These are phyloP conservation scores for Euphrasia arctica DNA, from an alignment of 305 asterid species.

Conservation along the genomic window DNA sequence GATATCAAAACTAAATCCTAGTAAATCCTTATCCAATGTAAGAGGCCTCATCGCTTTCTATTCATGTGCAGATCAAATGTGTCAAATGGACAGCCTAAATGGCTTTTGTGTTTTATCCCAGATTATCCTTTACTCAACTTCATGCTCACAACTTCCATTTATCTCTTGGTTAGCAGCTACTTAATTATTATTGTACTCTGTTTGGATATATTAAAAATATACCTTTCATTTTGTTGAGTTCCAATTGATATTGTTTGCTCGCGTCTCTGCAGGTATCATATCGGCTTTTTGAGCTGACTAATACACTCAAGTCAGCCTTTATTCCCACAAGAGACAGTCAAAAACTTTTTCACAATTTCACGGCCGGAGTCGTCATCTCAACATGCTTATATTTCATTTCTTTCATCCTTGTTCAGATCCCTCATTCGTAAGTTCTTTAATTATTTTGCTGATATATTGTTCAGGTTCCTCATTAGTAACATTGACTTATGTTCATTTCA, in stretches of 20 bases:
- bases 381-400: constrained; percentile 59
- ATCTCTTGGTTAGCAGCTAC: constrained; percentile 59
- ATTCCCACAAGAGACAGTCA: constrained; percentile 71
- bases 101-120: constrained; percentile 88
- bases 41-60: constrained; percentile 20
- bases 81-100: constrained; percentile 97
- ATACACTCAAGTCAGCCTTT: constrained; percentile 74
- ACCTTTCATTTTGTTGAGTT: constrained; percentile 7
- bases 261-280: constrained; percentile 57
- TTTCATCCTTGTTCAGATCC: constrained; percentile 69
- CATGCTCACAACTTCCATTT: constrained; percentile 87
- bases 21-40: too few relatives aligned
- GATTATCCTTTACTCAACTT: constrained; percentile 96
- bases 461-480: too few relatives aligned
- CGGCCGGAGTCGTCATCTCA: constrained; percentile 63
- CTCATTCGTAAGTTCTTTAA: constrained; percentile 53
- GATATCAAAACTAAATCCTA: not conserved
- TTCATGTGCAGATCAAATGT: constrained; percentile 64
- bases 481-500: constrained; percentile 8
- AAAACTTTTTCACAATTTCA: constrained; percentile 59
- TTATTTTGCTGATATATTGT: constrained; percentile 5
- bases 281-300: constrained; percentile 86
- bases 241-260: not conserved
- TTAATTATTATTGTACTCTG: not conserved
- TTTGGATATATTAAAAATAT: not conserved